These are phyloP conservation scores for Phytophthora agathidicida DNA, from an alignment of 352 stramenopile genomes.

Conservation along the genomic window DNA sequence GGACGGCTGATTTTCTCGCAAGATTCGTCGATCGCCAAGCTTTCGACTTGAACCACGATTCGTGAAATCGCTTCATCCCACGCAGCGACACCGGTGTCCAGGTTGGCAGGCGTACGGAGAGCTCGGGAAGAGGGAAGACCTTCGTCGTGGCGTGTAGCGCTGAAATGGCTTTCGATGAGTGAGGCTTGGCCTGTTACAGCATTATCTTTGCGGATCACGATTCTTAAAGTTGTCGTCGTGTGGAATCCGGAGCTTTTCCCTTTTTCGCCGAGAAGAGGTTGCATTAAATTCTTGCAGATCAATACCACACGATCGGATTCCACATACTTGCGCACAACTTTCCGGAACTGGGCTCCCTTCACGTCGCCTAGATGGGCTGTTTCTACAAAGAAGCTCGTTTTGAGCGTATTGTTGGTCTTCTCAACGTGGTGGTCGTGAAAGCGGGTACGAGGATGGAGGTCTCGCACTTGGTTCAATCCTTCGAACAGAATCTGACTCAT, in stretches of 20 bases:
- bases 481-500: slow-evolving; percentile 3
- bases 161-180: slow-evolving; percentile 28
- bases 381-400: slow-evolving; percentile 6
- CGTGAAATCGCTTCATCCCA: slow-evolving; percentile 26
- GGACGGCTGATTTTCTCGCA: not conserved
- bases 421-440: slow-evolving; percentile 12
- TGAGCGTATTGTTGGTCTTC: slow-evolving; percentile 8
- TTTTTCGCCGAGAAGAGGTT: slow-evolving; percentile 3
- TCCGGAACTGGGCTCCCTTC: slow-evolving; percentile 6
- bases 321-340: slow-evolving; percentile 24
- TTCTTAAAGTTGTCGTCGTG: slow-evolving; percentile 17
- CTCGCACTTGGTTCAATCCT: not conserved
- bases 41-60: slow-evolving; percentile 32
- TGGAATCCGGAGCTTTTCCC: not conserved
- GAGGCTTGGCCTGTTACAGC: not conserved
- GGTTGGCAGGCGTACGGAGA: not conserved
- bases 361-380: not conserved
- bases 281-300: slow-evolving; percentile 26
- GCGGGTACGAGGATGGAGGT: not conserved
- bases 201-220: slow-evolving; percentile 7
- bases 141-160: slow-evolving; percentile 7
- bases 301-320: slow-evolving; percentile 25
- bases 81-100: slow-evolving; percentile 12
- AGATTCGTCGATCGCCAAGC: slow-evolving; percentile 25
- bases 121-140: not conserved